Conservation (phyloP, 306 rosid genomes). For the Phaseolus lunatus region DNA sequence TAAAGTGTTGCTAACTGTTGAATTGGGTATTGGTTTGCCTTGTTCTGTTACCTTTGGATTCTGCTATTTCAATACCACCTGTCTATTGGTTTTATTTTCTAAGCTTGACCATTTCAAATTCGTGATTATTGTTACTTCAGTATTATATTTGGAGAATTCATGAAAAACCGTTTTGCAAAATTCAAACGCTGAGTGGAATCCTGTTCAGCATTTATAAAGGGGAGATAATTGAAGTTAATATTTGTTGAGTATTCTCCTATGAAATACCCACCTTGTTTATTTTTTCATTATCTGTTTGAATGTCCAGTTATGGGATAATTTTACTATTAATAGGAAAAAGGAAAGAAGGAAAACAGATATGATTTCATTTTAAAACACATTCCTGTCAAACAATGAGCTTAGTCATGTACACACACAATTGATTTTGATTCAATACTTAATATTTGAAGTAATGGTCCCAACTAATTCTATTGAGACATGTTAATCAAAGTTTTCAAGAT, state of each 20-base stretch:
- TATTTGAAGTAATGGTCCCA: neutral
- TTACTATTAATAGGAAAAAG: neutral
- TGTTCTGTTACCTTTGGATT: slow-evolving; percentile 32
- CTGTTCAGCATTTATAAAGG: neutral
- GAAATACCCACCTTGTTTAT: slow-evolving; percentile 8
- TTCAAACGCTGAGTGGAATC: neutral
- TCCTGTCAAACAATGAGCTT: slow-evolving; percentile 15
- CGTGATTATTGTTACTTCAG: neutral
- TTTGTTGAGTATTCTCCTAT: slow-evolving; percentile 25
- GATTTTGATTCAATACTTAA: slow-evolving; percentile 19
- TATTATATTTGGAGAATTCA: slow-evolving; percentile 5
- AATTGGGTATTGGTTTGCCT: slow-evolving; percentile 10
- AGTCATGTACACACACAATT: neutral
- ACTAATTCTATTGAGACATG: neutral
- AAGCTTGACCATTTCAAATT: slow-evolving; percentile 37
- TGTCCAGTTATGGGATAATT: slow-evolving; percentile 7
- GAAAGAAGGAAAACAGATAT: neutral
- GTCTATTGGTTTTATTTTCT: neutral
- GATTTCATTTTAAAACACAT: neutral
- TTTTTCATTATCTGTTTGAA: slow-evolving; percentile 15
- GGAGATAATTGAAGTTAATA: slow-evolving; percentile 11
- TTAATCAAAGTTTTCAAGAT: slow-evolving; percentile 17
- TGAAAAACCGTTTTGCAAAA: neutral
- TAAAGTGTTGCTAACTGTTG: slow-evolving; percentile 21
- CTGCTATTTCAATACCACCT: neutral